Conservation (phyloP, 1,284 basidiomycete genomes). For the Malassezia pachydermatis region DNA sequence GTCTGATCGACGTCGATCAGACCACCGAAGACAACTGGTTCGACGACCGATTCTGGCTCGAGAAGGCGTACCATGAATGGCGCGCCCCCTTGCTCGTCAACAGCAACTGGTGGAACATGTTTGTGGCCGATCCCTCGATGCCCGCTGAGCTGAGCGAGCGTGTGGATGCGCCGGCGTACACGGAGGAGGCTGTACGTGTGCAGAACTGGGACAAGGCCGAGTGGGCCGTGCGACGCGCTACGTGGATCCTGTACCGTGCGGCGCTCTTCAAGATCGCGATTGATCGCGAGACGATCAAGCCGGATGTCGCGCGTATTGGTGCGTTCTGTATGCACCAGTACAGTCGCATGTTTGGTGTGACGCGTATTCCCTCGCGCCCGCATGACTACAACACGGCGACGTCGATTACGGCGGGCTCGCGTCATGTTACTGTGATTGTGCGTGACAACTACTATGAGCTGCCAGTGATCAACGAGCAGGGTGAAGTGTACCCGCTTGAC, state of each 20-base stretch:
- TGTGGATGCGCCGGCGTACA: slow-evolving; percentile 39
- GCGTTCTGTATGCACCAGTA: slow-evolving; percentile 57
- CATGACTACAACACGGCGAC: slow-evolving; percentile 50
- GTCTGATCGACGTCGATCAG: slow-evolving; percentile 73
- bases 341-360: slow-evolving; percentile 47
- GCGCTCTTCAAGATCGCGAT: slow-evolving; percentile 68
- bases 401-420: slow-evolving; percentile 52
- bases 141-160: slow-evolving; percentile 39
- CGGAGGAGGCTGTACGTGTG: slow-evolving; percentile 18
- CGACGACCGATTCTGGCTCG: slow-evolving; percentile 85
- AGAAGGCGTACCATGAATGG: slow-evolving; percentile 82
- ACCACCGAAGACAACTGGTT: slow-evolving; percentile 86
- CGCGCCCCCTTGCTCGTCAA: slow-evolving; percentile 75
- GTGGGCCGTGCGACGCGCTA: slow-evolving; percentile 78
- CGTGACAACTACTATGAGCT: slow-evolving; percentile 75
- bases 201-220: slow-evolving; percentile 46
- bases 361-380: slow-evolving; percentile 48
- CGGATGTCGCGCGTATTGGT: slow-evolving; percentile 53
- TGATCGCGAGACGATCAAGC: slow-evolving; percentile 54
- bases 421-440: slow-evolving; percentile 62
- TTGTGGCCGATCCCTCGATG: slow-evolving; percentile 54
- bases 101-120: slow-evolving; percentile 96
- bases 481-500: slow-evolving; percentile 51
- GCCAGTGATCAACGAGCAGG: slow-evolving; percentile 52
- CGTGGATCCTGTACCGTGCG: slow-evolving; percentile 68